Conservation (phyloP, 2,329 filamentous ascomycete genomes). For the Metarhizium brunneum region DNA sequence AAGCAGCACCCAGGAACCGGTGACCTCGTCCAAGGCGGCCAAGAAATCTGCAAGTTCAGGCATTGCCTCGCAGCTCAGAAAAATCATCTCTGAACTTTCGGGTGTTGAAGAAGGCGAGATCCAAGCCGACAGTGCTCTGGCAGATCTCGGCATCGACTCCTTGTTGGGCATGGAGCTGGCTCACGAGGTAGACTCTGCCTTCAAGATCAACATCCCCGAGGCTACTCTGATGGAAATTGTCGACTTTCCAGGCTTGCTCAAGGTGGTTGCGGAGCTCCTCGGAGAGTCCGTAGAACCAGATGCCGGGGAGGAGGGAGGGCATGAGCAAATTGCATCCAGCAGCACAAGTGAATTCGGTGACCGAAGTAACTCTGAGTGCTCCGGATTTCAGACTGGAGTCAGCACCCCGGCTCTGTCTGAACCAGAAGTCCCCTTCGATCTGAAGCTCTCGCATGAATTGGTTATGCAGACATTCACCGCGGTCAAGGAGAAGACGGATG, state of each 20-base stretch:
- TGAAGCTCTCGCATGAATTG: not conserved
- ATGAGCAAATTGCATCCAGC: not conserved
- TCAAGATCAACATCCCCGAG: constrained; percentile 18
- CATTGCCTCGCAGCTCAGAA: constrained; percentile 5
- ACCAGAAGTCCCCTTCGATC: not conserved
- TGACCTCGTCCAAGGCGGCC: not conserved
- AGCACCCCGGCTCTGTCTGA: not conserved
- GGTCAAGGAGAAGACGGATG: not conserved
- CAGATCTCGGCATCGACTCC: constrained; percentile 39
- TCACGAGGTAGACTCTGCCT: constrained; percentile 28
- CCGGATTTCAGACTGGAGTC: not conserved
- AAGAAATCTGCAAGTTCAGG: not conserved
- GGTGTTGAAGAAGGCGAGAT: constrained; percentile 28
- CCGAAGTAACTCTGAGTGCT: not conserved
- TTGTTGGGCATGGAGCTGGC: constrained; percentile 39
- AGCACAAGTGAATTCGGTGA: not conserved
- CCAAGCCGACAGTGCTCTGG: constrained; percentile 23
- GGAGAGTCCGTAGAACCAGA: not conserved
- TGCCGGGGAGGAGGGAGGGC: not conserved
- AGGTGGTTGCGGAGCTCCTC: not conserved
- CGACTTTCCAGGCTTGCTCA: constrained; percentile 4
- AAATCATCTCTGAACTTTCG: constrained; percentile 18
- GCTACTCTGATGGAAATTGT: constrained; percentile 1
- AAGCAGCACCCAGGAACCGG: not conserved
- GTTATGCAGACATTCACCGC: not conserved